Evolutionary conservation across 108 stramenopile species (phyloP).

Genomic region (Nitzschia palea): DNA sequence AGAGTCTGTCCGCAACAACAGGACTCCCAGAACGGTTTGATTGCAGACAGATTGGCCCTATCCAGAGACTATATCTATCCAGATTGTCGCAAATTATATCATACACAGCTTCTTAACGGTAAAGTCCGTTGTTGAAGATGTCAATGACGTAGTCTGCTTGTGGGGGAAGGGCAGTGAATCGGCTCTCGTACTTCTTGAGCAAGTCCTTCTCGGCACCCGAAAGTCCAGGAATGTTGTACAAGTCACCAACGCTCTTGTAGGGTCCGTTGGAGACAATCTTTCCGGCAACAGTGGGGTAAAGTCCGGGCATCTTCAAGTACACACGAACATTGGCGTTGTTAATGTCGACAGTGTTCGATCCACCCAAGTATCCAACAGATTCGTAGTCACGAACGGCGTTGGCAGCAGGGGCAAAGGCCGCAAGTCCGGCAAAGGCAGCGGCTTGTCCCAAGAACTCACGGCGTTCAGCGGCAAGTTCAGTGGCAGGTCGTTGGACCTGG

Average conservation of each 20-base stretch:
- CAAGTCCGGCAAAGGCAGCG: constrained; percentile 63
- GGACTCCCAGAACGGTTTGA: constrained; percentile 8
- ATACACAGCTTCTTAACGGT: too few relatives aligned
- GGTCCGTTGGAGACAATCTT: constrained; percentile 96
- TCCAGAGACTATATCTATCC: constrained; percentile 1
- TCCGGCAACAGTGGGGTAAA: constrained; percentile 95
- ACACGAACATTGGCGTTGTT: constrained; percentile 99
- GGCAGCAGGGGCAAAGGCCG: constrained; percentile 69
- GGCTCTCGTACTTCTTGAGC: constrained; percentile 96
- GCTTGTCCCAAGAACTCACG: constrained; percentile 77
- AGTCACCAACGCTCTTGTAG: constrained; percentile 89
- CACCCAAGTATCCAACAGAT: constrained; percentile 77
- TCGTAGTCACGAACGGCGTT: constrained; percentile 86
- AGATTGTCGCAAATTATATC: background rate
- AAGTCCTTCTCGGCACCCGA: constrained; percentile 88
- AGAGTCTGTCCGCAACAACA: background rate
- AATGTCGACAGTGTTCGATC: constrained; percentile 79
- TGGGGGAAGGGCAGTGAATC: constrained; percentile 81
- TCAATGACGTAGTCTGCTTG: constrained; percentile 86
- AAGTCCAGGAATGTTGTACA: constrained; percentile 95
- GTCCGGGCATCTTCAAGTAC: constrained; percentile 94
- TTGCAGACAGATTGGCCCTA: background rate
- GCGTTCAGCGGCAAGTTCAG: constrained; percentile 76
- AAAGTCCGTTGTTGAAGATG: constrained; percentile 97
- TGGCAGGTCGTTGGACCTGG: constrained; percentile 52